Base-by-base conservation (phyloP, 352 stramenopile genomes). In the Phytophthora megakarya region DNA sequence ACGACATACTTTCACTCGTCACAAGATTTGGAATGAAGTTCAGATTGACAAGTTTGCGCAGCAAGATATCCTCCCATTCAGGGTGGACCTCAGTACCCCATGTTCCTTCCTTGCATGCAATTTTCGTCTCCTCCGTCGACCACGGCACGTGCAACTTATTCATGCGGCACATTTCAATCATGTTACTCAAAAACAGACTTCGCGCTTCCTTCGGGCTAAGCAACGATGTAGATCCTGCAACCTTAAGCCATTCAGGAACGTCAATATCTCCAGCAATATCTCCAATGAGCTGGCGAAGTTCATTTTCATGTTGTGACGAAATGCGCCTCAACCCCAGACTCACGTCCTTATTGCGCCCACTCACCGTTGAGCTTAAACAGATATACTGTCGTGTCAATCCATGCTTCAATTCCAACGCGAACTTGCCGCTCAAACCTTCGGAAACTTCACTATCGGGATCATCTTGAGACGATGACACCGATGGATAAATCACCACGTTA, bases 161-260 rank as follows among this genome's bases (percentile, higher is more conserved):
- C 81, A 94, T 90, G 8, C 84, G 80, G 37, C 84, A 93, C 83
- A 96, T 93, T 50, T 96, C 87, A 48, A 96, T 87, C 73, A 96
- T 75, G 48, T 96, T 96, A 62, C 81, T 85, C 42, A 96, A 35
- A 53, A 93, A 93, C 26, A 96, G 47, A 46, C 84, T 96, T 47
- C 87, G 69, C 22, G 81, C 71, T 48, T 93, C 87, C 53, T 92
- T 92, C 15, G 85, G 75, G 48, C 77, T 94, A 11, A 96, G 65
- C 10, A 96, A 42, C 16, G 84, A 92, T 12, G 84, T 84, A 6
- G 87, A 80, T 2, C 87, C 87, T 30, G 87, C 85, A 49, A 92
- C 68, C 30, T 84, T 80, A 21, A 96, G 70, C 85, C 85, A 93
- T 15, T 75, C 58, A 11, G 86, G 83, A 35, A 90, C 62, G 8